A percentile compares a stretch with the other conserved stretches of the same genome.
Conservation (phyloP, 495 filamentous ascomycete genomes). For the Tuber umbilicatum region DNA sequence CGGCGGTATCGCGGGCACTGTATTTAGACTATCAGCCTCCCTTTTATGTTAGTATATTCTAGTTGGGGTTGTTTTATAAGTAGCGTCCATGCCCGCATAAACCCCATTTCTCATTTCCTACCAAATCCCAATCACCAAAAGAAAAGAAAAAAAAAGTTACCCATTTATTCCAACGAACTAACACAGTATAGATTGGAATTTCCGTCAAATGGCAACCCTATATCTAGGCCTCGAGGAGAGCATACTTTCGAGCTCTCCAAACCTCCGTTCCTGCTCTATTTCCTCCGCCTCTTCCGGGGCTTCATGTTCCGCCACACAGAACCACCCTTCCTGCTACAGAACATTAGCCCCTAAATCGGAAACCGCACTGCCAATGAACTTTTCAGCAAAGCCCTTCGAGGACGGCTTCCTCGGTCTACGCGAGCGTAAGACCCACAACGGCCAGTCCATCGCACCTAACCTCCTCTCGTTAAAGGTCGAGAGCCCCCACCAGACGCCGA, state of each 20-base stretch:
- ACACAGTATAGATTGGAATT: slow-evolving; percentile 23
- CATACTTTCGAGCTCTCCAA: slow-evolving; percentile 24
- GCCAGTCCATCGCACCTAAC: slow-evolving; percentile 26
- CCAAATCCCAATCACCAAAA: slow-evolving; percentile 10
- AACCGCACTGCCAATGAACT: slow-evolving; percentile 1
- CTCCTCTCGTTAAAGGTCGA: slow-evolving; percentile 25
- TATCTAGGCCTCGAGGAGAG: slow-evolving; percentile 16
- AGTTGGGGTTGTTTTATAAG: slow-evolving; percentile 33
- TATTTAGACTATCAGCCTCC: slow-evolving; percentile 29
- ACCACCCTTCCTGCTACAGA: slow-evolving; percentile 12
- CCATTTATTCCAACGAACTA: slow-evolving; percentile 17
- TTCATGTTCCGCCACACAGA: slow-evolving; percentile 25
- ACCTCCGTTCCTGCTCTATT: slow-evolving; percentile 21
- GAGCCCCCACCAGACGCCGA: not conserved
- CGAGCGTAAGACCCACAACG: slow-evolving; percentile 17
- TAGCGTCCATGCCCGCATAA: slow-evolving; percentile 24
- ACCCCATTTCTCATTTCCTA: slow-evolving; percentile 2
- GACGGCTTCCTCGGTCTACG: slow-evolving; percentile 16
- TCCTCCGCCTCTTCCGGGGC: slow-evolving; percentile 22
- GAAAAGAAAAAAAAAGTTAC: slow-evolving; percentile 10
- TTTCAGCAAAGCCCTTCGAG: slow-evolving; percentile 16
- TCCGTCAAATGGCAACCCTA: slow-evolving; percentile 6
- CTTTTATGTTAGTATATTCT: slow-evolving; percentile 24
- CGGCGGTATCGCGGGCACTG: slow-evolving; percentile 24
- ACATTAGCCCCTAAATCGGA: slow-evolving; percentile 23